A percentile compares a stretch with the other conserved stretches of the same genome.
Evolutionary conservation across 257 asterid genomes (phyloP).

Genomic region (Agastache rugosa): DNA sequence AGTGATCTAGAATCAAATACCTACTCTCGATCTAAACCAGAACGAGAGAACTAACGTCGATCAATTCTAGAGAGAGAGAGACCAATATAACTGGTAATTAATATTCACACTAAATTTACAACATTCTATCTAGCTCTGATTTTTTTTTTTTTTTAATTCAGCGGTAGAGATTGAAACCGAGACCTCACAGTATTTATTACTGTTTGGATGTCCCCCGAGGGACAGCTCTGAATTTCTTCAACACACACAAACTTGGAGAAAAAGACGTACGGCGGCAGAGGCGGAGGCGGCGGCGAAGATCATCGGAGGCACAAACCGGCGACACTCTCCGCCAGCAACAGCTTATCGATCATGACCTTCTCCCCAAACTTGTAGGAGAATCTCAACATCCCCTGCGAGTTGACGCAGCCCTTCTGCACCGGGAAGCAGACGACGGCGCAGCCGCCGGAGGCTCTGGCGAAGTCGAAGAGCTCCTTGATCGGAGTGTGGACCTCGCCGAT

Average conservation of each 20-base stretch:
- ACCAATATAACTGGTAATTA: too few species aligned
- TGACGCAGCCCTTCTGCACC: conserved; percentile 58
- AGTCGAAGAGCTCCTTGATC: conserved; percentile 66
- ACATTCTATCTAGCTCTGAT: background rate
- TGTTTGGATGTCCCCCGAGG: too few species aligned
- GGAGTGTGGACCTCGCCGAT: conserved; percentile 67
- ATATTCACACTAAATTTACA: background rate
- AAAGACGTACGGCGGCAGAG: background rate
- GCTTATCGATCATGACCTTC: conserved; percentile 56
- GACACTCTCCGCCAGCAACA: conserved; percentile 59
- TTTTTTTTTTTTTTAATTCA: too few species aligned
- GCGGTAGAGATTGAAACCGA: too few species aligned
- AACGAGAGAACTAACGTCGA: too few species aligned
- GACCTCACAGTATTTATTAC: too few species aligned
- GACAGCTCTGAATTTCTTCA: background rate
- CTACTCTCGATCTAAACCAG: too few species aligned
- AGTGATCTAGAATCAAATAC: background rate
- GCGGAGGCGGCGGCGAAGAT: background rate
- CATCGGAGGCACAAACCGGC: conserved; percentile 45
- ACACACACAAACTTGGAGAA: background rate
- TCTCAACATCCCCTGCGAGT: conserved; percentile 63
- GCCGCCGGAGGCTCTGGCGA: conserved; percentile 50
- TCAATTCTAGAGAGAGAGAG: background rate
- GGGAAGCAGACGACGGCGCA: conserved; percentile 55
- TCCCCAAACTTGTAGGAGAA: conserved; percentile 70